A percentile compares a stretch with the other conserved stretches of the same genome.
These are phyloP conservation scores for Malassezia slooffiae DNA, from an alignment of 1,284 basidiomycete genomes.

Conservation along the genomic window DNA sequence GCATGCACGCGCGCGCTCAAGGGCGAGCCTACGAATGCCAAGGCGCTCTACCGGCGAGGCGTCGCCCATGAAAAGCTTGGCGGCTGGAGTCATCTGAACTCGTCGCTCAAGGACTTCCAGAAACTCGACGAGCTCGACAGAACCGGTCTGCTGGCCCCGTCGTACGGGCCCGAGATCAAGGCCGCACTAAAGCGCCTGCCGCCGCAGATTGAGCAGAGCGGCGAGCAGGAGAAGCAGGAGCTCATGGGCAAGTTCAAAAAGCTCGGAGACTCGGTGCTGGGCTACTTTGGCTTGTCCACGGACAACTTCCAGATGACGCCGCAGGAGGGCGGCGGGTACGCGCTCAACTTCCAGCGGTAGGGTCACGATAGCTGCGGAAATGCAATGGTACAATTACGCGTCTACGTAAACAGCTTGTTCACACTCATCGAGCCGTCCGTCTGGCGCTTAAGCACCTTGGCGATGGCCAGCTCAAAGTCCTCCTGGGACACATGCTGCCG, in stretches of 20 bases:
- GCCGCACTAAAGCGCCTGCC: conserved; percentile 2
- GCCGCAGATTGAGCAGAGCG: neutral
- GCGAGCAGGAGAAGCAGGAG: conserved; percentile 63
- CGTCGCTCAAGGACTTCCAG: conserved; percentile 56
- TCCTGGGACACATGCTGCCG: conserved; percentile 91
- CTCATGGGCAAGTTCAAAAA: conserved; percentile 88
- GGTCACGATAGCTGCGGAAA: neutral
- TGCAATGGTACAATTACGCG: too few relatives aligned
- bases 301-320: conserved; percentile 78
- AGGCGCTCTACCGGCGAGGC: conserved; percentile 78
- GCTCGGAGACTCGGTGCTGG: conserved; percentile 74
- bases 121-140: conserved; percentile 4
- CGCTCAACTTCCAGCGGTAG: conserved; percentile 60
- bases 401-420: conserved; percentile 48
- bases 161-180: conserved; percentile 5
- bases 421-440: conserved; percentile 43
- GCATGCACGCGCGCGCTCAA: conserved; percentile 60
- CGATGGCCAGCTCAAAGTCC: conserved; percentile 95
- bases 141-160: conserved; percentile 2
- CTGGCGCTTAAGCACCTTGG: conserved; percentile 58
- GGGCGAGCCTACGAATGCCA: conserved; percentile 71
- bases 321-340: conserved; percentile 69
- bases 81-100: conserved; percentile 67
- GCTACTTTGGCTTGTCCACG: conserved; percentile 46
- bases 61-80: conserved; percentile 67